These are phyloP conservation scores for Hyparrhenia diplandra DNA, from an alignment of 176 grass and related monocot genomes.

Conservation along the genomic window DNA sequence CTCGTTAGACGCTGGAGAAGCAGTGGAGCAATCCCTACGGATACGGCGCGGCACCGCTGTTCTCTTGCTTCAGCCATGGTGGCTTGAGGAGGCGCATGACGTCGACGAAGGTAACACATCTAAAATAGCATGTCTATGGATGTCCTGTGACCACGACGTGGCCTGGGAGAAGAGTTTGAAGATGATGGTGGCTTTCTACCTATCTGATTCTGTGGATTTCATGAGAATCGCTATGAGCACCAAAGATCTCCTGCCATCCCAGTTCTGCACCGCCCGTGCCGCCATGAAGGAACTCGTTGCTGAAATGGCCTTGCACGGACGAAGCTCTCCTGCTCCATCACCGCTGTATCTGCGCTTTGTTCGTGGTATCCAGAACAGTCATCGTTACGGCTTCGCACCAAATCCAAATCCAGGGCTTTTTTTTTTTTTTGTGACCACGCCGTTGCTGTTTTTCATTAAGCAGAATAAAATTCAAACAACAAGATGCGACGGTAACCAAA, in stretches of 20 bases:
- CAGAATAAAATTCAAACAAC: too few species aligned
- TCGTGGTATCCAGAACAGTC: neutral
- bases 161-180: slow-evolving; percentile 1
- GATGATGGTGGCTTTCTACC: neutral
- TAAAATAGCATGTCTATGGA: neutral
- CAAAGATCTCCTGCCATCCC: too few species aligned
- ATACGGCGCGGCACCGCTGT: neutral
- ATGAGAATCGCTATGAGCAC: too few species aligned
- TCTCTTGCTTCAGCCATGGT: slow-evolving; percentile 1
- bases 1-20: neutral
- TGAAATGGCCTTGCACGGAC: neutral
- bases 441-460: too few species aligned
- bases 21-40: neutral
- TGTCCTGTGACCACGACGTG: slow-evolving; percentile 10
- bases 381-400: neutral
- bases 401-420: neutral
- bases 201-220: too few species aligned
- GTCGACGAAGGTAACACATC: neutral
- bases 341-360: neutral
- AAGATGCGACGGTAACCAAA: too few species aligned
- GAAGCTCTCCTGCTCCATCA: neutral
- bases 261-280: too few species aligned
- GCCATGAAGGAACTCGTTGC: neutral
- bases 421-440: too few species aligned
- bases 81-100: neutral